Evolutionary conservation across 2,329 filamentous ascomycete species (phyloP).

Genomic region (Calonectria fujianensis): DNA sequence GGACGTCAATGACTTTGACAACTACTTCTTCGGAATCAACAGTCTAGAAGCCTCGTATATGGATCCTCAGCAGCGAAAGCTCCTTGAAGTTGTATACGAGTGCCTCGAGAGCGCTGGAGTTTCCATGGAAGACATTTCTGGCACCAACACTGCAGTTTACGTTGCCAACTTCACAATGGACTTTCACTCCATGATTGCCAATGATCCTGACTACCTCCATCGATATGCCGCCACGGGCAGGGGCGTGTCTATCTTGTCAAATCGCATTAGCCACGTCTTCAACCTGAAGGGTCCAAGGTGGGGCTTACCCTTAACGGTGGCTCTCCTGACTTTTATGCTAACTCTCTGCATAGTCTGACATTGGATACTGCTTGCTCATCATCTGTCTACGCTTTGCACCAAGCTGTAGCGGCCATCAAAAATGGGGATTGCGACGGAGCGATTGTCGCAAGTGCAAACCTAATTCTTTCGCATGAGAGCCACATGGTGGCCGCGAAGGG

Average conservation of each 20-base stretch:
- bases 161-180: slow-evolving; percentile 21
- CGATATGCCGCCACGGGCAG: slow-evolving; percentile 14
- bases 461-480: slow-evolving; percentile 55
- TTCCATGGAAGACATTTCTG: slow-evolving; percentile 9
- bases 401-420: slow-evolving; percentile 53
- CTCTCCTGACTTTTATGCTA: slow-evolving; percentile 30
- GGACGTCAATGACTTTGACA: neutral
- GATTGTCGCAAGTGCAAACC: slow-evolving; percentile 60
- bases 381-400: slow-evolving; percentile 53
- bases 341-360: neutral
- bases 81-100: slow-evolving; percentile 24
- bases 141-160: slow-evolving; percentile 3
- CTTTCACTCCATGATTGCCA: neutral
- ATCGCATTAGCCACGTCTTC: slow-evolving; percentile 61
- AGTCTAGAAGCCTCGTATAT: slow-evolving; percentile 13
- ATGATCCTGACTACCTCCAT: slow-evolving; percentile 17
- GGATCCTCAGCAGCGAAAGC: slow-evolving; percentile 27
- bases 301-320: neutral
- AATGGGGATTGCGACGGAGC: slow-evolving; percentile 57
- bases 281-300: slow-evolving; percentile 60
- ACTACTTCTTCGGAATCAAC: slow-evolving; percentile 17
- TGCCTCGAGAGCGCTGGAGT: slow-evolving; percentile 4
- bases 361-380: slow-evolving; percentile 61
- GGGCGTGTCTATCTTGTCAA: slow-evolving; percentile 33
- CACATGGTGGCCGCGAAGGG: slow-evolving; percentile 47